A percentile compares a stretch with the other conserved stretches of the same genome.
These are phyloP conservation scores for Graphilbum ipis-grandicollis DNA, from an alignment of 2,329 filamentous ascomycete genomes.

Conservation along the genomic window DNA sequence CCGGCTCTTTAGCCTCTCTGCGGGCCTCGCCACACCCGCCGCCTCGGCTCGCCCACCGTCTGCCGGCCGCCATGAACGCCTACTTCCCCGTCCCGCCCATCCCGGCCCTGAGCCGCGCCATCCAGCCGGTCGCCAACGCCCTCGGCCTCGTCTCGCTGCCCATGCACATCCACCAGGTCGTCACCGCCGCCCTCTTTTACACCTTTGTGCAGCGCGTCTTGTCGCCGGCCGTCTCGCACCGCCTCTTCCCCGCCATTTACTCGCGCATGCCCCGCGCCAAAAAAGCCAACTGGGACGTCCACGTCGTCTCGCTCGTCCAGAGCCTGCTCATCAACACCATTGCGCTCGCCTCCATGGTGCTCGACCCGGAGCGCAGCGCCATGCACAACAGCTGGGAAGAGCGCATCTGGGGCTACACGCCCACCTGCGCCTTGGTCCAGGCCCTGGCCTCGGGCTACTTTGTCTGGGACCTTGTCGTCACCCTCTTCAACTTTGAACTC, in stretches of 20 bases:
- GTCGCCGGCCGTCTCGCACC: slow-evolving; percentile 47
- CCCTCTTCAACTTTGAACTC: slow-evolving; percentile 46
- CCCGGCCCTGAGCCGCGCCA: slow-evolving; percentile 36
- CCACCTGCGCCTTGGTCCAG: slow-evolving; percentile 54
- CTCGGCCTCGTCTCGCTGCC: slow-evolving; percentile 49
- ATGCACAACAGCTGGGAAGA: slow-evolving; percentile 43
- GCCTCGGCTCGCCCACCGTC: background rate
- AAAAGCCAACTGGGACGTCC: slow-evolving; percentile 68
- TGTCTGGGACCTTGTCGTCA: slow-evolving; percentile 63
- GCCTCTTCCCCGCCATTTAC: slow-evolving; percentile 48
- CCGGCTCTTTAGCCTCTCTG: background rate
- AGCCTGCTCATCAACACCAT: slow-evolving; percentile 52
- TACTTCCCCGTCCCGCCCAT: slow-evolving; percentile 49
- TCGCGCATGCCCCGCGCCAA: slow-evolving; percentile 41
- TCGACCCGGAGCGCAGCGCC: slow-evolving; percentile 46
- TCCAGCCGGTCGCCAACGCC: slow-evolving; percentile 46
- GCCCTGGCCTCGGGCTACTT: slow-evolving; percentile 69
- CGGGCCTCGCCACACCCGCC: too few relatives aligned
- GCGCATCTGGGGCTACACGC: slow-evolving; percentile 64
- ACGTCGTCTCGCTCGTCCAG: slow-evolving; percentile 72
- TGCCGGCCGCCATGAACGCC: slow-evolving; percentile 42
- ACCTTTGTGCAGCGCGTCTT: slow-evolving; percentile 47
- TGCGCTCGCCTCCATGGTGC: slow-evolving; percentile 56
- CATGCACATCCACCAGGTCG: slow-evolving; percentile 61
- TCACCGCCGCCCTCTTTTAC: slow-evolving; percentile 50